Evolutionary conservation across 106 monocot species (phyloP), one percentile per base, ranked within the genome.

Genomic region (Chionographis japonica): DNA sequence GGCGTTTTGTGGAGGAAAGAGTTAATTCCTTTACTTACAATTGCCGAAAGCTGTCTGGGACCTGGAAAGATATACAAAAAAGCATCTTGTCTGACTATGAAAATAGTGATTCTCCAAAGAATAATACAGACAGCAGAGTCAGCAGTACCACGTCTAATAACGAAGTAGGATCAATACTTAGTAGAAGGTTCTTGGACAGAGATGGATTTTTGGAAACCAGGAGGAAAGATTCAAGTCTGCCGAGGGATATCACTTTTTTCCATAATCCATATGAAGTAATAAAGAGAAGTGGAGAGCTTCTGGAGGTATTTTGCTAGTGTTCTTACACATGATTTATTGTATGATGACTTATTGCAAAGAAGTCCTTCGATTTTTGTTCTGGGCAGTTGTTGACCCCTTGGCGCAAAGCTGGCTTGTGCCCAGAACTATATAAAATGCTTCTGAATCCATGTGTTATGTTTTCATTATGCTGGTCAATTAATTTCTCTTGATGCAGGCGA

Each of bases 231-330:
- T 65, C 54, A 56, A 63, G 52, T 61, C 35, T 42, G 12, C 63
- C 68, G n/a, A 61, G 39, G 51, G 74, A 72, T 46, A 60, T 37
- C 8, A 36, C 60, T 74, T 78, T 51, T 71, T 97, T 97, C 67
- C n/a, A 72, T 43, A 83, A 72, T 52, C 85, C 92, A 74, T 77
- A 61, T n/a, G 97, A 97, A 73, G 77, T 89, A 35, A 66, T 80
- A 17, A 95, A 84, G 77, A 88, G 77, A 95, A 88, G 40, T 68
- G 97, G 97, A 50, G 97, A 92, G 60, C 86, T 97, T 65, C 50
- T 97, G 55, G 92, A 97, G 97, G 97, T 97, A 84, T 36, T 60
- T 58, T 8, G 51, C 43, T 54, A 62, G 18, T 38, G 13, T 54
- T 61, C 35, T 62, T 27, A 40, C 38, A 35, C 27, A 13, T 27